Evolutionary conservation across 2,329 filamentous ascomycete genomes (phyloP), one percentile per base, ranked within the genome.

Genomic region (Aspergillus puulaauensis): DNA sequence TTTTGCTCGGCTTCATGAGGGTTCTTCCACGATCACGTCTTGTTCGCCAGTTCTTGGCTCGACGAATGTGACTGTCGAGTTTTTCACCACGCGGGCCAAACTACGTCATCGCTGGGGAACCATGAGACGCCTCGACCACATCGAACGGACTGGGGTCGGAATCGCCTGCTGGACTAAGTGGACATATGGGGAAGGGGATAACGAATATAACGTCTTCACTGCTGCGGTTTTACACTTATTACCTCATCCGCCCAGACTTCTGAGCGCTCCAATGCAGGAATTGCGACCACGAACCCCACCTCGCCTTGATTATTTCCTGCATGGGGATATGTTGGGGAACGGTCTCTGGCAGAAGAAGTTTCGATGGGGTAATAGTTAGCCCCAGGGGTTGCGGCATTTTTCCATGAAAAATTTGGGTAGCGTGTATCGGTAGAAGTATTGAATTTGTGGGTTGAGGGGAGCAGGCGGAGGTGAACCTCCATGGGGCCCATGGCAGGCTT

Each of bases 321-420:
- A 46, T 44, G 55, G 50, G 46, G 44, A 23, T 47, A 52, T 35
- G 46, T 56, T 45, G 37, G 44, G 52, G 48, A 21, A 57, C 33
- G 39, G 37, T 52, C 31, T 48, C 33, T 43, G 47, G 49, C 43
- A 49, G 40, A 33, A 60, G 49, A 45, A 44, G 39, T 60, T 60
- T 60, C 49, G 35, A 63, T 61, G 61, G 58, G 61, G 58, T 61
- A 58, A 61, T 61, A 57, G 56, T 58, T 47, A 48, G 43, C 45
- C 41, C 52, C 33, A 49, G 21, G 51, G 37, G 19, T 19, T 45
- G 44, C 62, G 63, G 57, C 57, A 65, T 65, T 64, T 64, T 60
- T 60, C 45, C 56, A 56, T 58, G 56, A 55, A 17, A 17, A 54
- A 64, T 53, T 54, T 56, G 31, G 23, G 53, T 23, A 27, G 27